These are phyloP conservation scores for Ophiostoma ips DNA, from an alignment of 2,329 filamentous ascomycete genomes.

Conservation along the genomic window DNA sequence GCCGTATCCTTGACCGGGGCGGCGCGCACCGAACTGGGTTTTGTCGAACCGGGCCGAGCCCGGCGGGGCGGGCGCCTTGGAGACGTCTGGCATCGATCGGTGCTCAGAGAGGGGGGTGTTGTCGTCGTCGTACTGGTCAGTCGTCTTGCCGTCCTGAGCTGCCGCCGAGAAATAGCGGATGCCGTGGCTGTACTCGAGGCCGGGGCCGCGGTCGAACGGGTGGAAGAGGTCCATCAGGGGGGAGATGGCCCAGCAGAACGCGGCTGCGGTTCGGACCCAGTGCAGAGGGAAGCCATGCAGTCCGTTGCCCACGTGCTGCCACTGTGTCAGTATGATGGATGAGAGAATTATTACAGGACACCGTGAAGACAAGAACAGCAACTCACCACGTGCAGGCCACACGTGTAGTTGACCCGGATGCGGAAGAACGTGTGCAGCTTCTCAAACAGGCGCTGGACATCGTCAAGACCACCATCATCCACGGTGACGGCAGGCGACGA, in stretches of 20 bases:
- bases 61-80: not conserved
- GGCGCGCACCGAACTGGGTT: not conserved
- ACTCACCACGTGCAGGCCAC: conserved; percentile 7
- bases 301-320: conserved; percentile 4
- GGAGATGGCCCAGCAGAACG: conserved; percentile 2
- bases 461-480: not conserved
- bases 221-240: conserved; percentile 6
- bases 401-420: conserved; percentile 2
- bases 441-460: not conserved
- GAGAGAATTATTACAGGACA: too few relatives aligned
- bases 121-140: not conserved
- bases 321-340: not conserved
- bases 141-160: not conserved
- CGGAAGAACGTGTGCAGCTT: not conserved
- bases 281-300: not conserved
- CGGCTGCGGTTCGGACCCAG: conserved; percentile 1
- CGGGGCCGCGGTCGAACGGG: not conserved
- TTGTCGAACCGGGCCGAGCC: not conserved
- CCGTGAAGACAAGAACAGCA: not conserved
- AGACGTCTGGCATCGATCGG: not conserved
- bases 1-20: not conserved
- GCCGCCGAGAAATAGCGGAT: conserved; percentile 3
- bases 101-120: not conserved
- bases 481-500: not conserved
- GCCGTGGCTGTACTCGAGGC: not conserved